Evolutionary conservation across 352 stramenopile genomes (phyloP), one percentile per base, ranked within the genome.

Genomic region (Phytopythium oedochilum): DNA sequence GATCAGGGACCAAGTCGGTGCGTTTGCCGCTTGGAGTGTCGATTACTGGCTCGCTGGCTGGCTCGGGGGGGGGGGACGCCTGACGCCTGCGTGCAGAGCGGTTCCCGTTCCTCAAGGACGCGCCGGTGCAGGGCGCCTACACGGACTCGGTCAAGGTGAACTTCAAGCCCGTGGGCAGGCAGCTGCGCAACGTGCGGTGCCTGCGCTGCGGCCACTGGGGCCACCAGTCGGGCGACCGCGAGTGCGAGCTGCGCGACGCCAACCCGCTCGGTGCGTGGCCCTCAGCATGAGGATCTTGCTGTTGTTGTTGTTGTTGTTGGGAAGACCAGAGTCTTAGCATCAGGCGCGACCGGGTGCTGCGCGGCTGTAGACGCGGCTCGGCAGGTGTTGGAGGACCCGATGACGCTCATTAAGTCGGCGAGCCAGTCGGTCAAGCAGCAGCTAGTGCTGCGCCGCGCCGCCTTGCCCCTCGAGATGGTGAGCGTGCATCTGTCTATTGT

Each of bases 71-170:
- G n/a, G n/a, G n/a, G n/a, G n/a, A n/a, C n/a, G n/a, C n/a, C n/a
- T n/a, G 7, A 12, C 8, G 26, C 2, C 12, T 46, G 15, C 7
- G 3, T 54, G 39, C 32, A 67, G 83, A 96, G 59, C 83, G 88
- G 14, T 96, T 96, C 29, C 86, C 88, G 23, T 85, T 96, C n/a
- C 68, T 96, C 6, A 94, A 95, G 57, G 78, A 94, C 57, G 88
- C 88, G 17, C 88, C 88, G 4, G 88, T 96, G 18, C 83, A 95
- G 55, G 84, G 87, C 40, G 78, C 78, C 31, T 95, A 92, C 67
- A 88, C 88, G 3, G 66, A 83, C 52, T 78, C 75, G 0, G 85
- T 95, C 36, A 81, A 81, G 34, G 86, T 96, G 10, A 93, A 92
- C 39, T 96, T 96, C 60, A 86, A 96, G 39, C 87, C 86, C 15